These are phyloP conservation scores for Xylariomycetidae sp. DNA, from an alignment of 2,329 filamentous ascomycete species.

Conservation along the genomic window DNA sequence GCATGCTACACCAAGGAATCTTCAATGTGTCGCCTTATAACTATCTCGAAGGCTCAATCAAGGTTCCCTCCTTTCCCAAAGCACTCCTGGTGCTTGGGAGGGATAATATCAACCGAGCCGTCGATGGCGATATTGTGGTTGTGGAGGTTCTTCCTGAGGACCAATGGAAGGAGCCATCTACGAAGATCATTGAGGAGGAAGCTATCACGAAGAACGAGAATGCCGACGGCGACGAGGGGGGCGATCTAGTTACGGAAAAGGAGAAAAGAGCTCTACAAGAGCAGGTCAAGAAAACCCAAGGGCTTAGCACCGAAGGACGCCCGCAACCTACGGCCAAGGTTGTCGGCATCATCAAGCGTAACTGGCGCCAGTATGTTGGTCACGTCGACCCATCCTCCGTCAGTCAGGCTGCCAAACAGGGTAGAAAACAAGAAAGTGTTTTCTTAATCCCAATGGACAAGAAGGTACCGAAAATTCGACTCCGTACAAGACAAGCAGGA, in stretches of 20 bases:
- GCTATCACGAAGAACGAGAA: conserved; percentile 89
- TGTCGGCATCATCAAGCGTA: conserved; percentile 88
- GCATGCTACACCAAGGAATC: conserved; percentile 85
- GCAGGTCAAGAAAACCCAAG: conserved; percentile 82
- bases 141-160: conserved; percentile 90
- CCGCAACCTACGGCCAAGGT: conserved; percentile 89
- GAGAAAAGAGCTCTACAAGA: conserved; percentile 86
- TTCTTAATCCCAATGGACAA: conserved; percentile 99
- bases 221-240: conserved; percentile 73
- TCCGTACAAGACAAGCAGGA: conserved; percentile 84
- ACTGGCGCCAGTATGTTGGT: conserved; percentile 97
- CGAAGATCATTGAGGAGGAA: conserved; percentile 94
- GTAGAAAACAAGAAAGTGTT: conserved; percentile 82
- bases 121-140: conserved; percentile 89
- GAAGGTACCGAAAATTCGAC: conserved; percentile 89
- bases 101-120: conserved; percentile 92
- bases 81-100: conserved; percentile 82
- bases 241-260: conserved; percentile 77
- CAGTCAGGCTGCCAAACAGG: conserved; percentile 66
- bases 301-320: conserved; percentile 67
- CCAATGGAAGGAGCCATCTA: conserved; percentile 95
- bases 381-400: conserved; percentile 88
- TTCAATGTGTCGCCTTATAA: conserved; percentile 98
- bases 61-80: conserved; percentile 86
- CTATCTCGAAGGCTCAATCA: conserved; percentile 89